Base-by-base conservation (phyloP, 1,139 yeast genomes). In the Blastobotrys elegans region DNA sequence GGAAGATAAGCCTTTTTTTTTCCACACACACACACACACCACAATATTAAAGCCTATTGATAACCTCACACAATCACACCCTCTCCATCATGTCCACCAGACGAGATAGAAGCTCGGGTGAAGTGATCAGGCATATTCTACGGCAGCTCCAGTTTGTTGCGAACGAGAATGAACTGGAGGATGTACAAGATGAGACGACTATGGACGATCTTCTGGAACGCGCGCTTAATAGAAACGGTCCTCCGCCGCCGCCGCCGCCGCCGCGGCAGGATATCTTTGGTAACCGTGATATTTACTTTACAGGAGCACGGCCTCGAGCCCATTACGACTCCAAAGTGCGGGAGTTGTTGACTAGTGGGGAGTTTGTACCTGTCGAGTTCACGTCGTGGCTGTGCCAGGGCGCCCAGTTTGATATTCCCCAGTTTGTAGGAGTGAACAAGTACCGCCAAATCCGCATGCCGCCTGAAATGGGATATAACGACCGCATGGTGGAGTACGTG, bases 331-430 rank as follows among this genome's bases (percentile, higher is more conserved):
- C 22, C 5, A 37, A 26, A 11, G 3, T 37, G 3, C 17, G 20
- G 11, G 31, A 37, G 10, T 24, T 37, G 17, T 3, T 37, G 2
- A 2, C 6, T 2, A 17, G 10, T 22, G 40, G 30, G 6, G 2
- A 2, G 14, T 37, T 37, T 14, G 13, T 13, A 6, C 6, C 30
- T 11, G 44, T 40, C 10, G 22, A 40, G 17, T 21, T 20, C n/a
- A 10, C 16, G 6, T 40, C 44, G 6, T 40, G 35, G 36, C n/a
- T 40, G 20, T 14, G 37, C 29, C 37, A 30, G 30, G 44, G 44
- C 7, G 24, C 44, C 5, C 3, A 4, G 20, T 40, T 40, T 26
- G 7, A 4, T n/a, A 14, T 32, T n/a, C 44, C 44, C 4, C 13
- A 21, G 14, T 2, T 10, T 2, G 16, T 40, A 29, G n/a, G 10